A percentile compares a stretch with the other conserved stretches of the same genome.
These are phyloP conservation scores for Paraleonurus japonicus DNA, from an alignment of 257 asterid species.

Conservation along the genomic window DNA sequence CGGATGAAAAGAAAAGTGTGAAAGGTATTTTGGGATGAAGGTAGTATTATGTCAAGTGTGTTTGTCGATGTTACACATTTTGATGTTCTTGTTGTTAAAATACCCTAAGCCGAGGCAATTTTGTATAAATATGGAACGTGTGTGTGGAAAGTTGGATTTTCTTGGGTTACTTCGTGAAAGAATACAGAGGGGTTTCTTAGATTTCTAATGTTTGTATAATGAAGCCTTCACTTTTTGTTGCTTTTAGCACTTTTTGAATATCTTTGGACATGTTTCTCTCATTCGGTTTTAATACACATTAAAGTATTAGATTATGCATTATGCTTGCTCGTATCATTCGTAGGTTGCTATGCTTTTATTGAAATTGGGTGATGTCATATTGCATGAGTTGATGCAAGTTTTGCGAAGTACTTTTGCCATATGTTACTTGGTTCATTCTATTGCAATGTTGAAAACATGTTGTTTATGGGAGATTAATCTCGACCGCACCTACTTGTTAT, in stretches of 20 bases:
- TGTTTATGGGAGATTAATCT: background rate
- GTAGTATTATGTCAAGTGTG: background rate
- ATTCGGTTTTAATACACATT: background rate
- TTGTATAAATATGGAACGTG: background rate
- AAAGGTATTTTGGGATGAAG: too few relatives aligned
- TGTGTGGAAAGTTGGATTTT: background rate
- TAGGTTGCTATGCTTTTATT: background rate
- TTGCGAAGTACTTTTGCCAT: background rate
- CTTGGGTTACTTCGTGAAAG: background rate
- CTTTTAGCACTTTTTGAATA: background rate
- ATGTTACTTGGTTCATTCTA: background rate
- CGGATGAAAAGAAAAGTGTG: too few relatives aligned
- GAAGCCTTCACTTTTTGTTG: background rate
- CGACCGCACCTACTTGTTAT: background rate
- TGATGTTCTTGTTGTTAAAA: background rate
- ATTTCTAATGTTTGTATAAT: background rate
- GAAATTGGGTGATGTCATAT: background rate
- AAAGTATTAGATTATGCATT: background rate
- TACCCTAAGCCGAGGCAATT: background rate
- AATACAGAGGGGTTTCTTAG: too few relatives aligned
- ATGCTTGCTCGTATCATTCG: background rate
- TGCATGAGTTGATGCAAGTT: constrained; percentile 3
- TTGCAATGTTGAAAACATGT: background rate
- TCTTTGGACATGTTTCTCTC: background rate
- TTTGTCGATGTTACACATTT: background rate